Base-by-base conservation (phyloP, 495 filamentous ascomycete genomes). In the Bombardia bombarda region DNA sequence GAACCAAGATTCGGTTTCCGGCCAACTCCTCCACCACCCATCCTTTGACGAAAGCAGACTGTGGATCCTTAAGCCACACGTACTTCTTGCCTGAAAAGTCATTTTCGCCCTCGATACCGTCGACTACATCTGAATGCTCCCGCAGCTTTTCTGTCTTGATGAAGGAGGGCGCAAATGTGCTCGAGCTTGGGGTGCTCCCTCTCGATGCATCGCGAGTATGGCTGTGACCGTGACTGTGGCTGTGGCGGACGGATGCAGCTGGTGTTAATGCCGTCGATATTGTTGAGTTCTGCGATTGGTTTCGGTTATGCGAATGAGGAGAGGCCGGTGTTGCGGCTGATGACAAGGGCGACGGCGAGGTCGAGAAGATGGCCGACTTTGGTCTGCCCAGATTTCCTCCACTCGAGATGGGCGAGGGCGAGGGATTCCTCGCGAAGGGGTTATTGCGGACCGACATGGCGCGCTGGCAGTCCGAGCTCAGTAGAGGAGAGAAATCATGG, bases 71-170 rank as follows among this genome's bases (percentile, higher is more conserved):
- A 52, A 97, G 67, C 93, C 93, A 99, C 42, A 99, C 89, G 73
- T 96, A 97, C 69, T 92, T 78, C 62, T 89, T 95, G n/a, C 93
- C 93, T 0, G 92, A 97, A 62, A 99, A 96, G 71, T 97, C 93
- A 65, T 92, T 94, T 57, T 95, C 89, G 35, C 88, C 90, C 61
- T 95, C 89, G 39, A 92, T 82, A 5, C 84, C 83, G 14, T 79
- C 75, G 16, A 90, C 80, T 25, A 74, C 62, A 50, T 93, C 86
- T 16, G 75, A 63, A 14, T 68, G 77, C 26, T 77, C 74, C 43
- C 80, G 70, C 52, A 83, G 60, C 41, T 86, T 83, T 47, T 90
- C 86, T 1, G 80, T 74, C 55, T 90, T 93, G 62, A 99, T 96
- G 58, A 97, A 97, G 13, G 83, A 82, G 4, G 93, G 92, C 28